A percentile compares a stretch with the other conserved stretches of the same genome.
phyloP scores from a whole-genome alignment of 1,284 basidiomycete species.

The Schizophyllum amplum region DNA sequence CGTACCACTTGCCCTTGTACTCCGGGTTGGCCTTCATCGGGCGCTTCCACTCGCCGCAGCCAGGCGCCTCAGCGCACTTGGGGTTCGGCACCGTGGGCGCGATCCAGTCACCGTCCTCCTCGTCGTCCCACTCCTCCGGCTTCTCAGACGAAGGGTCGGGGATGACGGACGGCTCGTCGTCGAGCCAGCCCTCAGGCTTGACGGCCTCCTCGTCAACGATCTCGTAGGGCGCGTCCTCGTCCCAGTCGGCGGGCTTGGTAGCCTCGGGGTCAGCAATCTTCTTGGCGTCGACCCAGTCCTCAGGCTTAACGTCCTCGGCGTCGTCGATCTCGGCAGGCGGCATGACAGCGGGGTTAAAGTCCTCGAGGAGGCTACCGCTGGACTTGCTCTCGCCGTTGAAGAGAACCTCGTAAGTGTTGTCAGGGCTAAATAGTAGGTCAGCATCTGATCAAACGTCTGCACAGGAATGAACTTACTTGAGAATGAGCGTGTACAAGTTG shows the following conservation, averaged over 20 bases:
- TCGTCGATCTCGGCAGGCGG: conserved; percentile 92
- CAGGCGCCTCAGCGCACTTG: conserved; percentile 82
- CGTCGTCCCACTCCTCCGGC: conserved; percentile 99
- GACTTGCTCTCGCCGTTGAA: conserved; percentile 84
- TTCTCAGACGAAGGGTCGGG: conserved; percentile 94
- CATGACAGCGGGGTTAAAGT: conserved; percentile 95
- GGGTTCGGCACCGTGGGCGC: conserved; percentile 86
- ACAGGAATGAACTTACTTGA: conserved; percentile 56
- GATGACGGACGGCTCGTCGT: conserved; percentile 75
- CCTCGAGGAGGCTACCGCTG: conserved; percentile 83
- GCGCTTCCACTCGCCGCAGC: conserved; percentile 90
- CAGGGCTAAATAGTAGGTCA: conserved; percentile 48
- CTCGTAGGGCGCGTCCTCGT: conserved; percentile 89
- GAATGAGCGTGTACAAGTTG: conserved; percentile 87
- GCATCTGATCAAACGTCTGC: not conserved
- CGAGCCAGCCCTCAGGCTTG: conserved; percentile 95
- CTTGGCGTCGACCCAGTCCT: conserved; percentile 88
- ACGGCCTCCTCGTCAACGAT: conserved; percentile 82
- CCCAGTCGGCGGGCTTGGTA: conserved; percentile 92
- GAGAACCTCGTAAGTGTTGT: conserved; percentile 91
- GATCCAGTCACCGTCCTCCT: conserved; percentile 99
- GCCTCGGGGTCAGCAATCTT: conserved; percentile 84
- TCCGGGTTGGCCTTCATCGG: conserved; percentile 86
- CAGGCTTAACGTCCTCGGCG: conserved; percentile 85
- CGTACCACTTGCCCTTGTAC: conserved; percentile 95